Conservation (phyloP, 768 basidiomycete species). For the Xerocomellus amylosporus region DNA sequence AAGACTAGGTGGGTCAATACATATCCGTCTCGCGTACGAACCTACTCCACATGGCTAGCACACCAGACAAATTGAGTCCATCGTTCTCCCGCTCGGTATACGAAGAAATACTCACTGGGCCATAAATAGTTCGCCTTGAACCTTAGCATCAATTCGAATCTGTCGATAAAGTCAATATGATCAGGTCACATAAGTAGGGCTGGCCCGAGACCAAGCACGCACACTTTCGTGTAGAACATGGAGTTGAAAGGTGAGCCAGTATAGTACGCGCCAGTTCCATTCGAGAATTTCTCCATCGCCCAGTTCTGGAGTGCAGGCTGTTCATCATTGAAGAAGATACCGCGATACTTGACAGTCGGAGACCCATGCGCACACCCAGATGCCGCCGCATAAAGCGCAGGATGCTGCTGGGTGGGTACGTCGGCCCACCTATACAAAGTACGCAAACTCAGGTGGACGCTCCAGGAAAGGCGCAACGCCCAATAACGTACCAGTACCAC, state of each 20-base stretch:
- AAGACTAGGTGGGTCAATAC: background rate
- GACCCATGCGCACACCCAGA: background rate
- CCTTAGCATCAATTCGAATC: background rate
- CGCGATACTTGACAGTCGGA: constrained; percentile 66
- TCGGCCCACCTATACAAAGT: background rate
- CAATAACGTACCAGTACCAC: background rate
- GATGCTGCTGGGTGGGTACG: background rate
- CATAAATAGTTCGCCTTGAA: background rate
- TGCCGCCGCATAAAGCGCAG: background rate
- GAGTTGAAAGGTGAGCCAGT: background rate
- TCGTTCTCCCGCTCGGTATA: background rate
- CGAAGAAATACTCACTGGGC: constrained; percentile 16
- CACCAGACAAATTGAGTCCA: background rate
- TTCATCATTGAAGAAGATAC: constrained; percentile 24
- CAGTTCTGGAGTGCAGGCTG: background rate
- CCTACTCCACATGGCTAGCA: constrained; percentile 21
- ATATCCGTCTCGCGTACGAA: background rate
- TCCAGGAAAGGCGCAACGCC: background rate
- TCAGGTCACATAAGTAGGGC: background rate
- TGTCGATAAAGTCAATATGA: background rate
- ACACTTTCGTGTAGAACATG: background rate
- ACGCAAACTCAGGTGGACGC: background rate
- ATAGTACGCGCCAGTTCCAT: background rate
- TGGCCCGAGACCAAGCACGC: background rate
- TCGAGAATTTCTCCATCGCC: background rate